Evolutionary conservation across 83 land plant species (phyloP).

Genomic region (Thuja plicata): DNA sequence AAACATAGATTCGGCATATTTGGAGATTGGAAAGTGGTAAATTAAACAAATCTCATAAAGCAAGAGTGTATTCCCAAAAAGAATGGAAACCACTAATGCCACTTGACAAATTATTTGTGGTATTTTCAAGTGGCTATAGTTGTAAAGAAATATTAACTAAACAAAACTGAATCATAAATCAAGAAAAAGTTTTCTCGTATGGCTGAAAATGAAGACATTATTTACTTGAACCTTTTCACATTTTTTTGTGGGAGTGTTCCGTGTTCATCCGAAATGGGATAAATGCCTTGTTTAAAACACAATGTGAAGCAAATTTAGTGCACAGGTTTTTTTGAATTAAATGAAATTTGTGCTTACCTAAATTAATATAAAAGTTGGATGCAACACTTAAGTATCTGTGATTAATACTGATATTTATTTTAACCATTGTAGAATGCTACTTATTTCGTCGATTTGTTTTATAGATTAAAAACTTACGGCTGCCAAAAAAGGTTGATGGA

Average conservation of each 20-base stretch:
- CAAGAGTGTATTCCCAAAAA: neutral
- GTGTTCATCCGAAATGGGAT: neutral
- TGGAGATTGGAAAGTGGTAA: neutral
- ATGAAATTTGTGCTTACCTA: neutral
- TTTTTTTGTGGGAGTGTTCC: neutral
- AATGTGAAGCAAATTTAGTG: no score
- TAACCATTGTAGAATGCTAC: neutral
- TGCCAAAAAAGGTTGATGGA: constrained; percentile 88
- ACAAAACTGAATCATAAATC: neutral
- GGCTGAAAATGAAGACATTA: neutral
- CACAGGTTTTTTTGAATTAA: neutral
- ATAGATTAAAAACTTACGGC: constrained; percentile 85
- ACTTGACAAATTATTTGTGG: neutral
- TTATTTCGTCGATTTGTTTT: neutral
- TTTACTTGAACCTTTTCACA: neutral
- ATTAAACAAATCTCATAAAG: neutral
- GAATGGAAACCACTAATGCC: neutral
- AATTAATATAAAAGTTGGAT: neutral
- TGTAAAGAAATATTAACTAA: neutral
- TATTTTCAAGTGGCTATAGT: neutral
- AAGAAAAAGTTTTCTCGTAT: neutral
- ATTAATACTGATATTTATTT: neutral
- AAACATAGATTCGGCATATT: neutral
- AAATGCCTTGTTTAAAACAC: neutral
- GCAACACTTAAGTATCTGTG: neutral